A percentile compares a stretch with the other conserved stretches of the same genome.
These are phyloP conservation scores for Yarrowia osloensis DNA, from an alignment of 805 yeast genomes.

Conservation along the genomic window DNA sequence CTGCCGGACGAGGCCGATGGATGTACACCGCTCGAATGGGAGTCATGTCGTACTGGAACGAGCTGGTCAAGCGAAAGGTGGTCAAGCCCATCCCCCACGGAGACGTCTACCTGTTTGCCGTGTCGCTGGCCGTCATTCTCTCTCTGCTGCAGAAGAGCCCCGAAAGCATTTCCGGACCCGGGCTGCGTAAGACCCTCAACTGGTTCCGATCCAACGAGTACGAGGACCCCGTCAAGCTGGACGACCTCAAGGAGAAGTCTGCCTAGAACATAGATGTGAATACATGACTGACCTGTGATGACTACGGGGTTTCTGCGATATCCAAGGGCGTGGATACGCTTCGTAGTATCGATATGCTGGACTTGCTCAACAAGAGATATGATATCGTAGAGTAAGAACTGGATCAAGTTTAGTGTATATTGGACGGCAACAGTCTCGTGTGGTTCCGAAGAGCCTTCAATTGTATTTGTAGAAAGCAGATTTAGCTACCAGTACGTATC, in stretches of 20 bases:
- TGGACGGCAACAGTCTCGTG: too few species aligned
- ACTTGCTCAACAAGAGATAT: too few species aligned
- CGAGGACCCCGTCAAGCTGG: constrained; percentile 35
- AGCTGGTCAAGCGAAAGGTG: constrained; percentile 37
- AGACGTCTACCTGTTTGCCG: constrained; percentile 42
- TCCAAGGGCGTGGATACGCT: too few species aligned
- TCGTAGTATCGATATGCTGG: too few species aligned
- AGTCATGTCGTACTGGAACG: constrained; percentile 43
- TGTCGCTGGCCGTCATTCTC: constrained; percentile 42
- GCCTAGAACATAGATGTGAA: neutral
- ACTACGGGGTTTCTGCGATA: too few species aligned
- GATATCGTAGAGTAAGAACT: too few species aligned
- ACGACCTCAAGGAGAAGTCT: constrained; percentile 9
- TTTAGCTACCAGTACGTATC: too few species aligned
- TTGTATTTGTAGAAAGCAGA: too few species aligned
- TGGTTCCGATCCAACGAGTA: constrained; percentile 41
- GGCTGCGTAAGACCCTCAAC: constrained; percentile 39
- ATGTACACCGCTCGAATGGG: constrained; percentile 45
- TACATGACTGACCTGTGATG: neutral
- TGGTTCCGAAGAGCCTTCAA: too few species aligned
- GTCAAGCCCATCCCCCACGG: constrained; percentile 41
- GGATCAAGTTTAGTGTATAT: too few species aligned
- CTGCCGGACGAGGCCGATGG: constrained; percentile 41
- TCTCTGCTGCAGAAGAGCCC: constrained; percentile 40
- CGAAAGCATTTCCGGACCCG: constrained; percentile 37